These are phyloP conservation scores for Geotrichum cucujoidarum DNA, from an alignment of 1,139 yeast genomes.

Conservation along the genomic window DNA sequence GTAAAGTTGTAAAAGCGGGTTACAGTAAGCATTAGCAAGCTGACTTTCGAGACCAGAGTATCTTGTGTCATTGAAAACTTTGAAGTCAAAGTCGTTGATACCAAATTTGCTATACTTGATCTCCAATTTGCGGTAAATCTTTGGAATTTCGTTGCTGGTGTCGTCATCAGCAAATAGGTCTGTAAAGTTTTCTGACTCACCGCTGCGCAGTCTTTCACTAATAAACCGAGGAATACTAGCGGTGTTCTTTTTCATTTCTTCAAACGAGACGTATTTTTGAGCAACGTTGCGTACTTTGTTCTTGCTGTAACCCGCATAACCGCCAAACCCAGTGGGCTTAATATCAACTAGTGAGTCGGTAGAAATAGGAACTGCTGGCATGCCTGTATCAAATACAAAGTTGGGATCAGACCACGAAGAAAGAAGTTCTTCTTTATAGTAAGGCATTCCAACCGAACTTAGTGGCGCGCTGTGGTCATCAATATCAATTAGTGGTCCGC, in stretches of 20 bases:
- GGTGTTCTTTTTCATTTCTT: constrained; percentile 34
- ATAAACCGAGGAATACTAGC: constrained; percentile 57
- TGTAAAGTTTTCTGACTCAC: constrained; percentile 26
- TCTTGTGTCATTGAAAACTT: constrained; percentile 73
- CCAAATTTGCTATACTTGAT: constrained; percentile 88
- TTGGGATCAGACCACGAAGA: constrained; percentile 58
- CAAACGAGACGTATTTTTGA: constrained; percentile 46
- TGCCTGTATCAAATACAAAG: constrained; percentile 32
- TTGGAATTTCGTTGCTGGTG: constrained; percentile 45
- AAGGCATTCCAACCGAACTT: constrained; percentile 78
- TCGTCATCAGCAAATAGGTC: constrained; percentile 28
- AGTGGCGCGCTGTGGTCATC: constrained; percentile 54
- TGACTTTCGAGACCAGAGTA: constrained; percentile 89
- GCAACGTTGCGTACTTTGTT: constrained; percentile 38
- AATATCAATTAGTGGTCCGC: constrained; percentile 36
- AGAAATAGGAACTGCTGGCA: constrained; percentile 33
- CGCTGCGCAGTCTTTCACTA: constrained; percentile 52
- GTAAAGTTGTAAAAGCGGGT: constrained; percentile 76
- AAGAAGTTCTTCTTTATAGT: constrained; percentile 68
- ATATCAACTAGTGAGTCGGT: constrained; percentile 30
- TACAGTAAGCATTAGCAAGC: constrained; percentile 73
- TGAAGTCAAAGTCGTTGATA: constrained; percentile 89
- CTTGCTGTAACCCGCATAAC: constrained; percentile 49
- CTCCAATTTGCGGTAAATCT: constrained; percentile 68
- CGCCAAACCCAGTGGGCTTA: constrained; percentile 30